phyloP scores from a whole-genome alignment of 805 yeast genomes.

The Kazachstania africana region DNA sequence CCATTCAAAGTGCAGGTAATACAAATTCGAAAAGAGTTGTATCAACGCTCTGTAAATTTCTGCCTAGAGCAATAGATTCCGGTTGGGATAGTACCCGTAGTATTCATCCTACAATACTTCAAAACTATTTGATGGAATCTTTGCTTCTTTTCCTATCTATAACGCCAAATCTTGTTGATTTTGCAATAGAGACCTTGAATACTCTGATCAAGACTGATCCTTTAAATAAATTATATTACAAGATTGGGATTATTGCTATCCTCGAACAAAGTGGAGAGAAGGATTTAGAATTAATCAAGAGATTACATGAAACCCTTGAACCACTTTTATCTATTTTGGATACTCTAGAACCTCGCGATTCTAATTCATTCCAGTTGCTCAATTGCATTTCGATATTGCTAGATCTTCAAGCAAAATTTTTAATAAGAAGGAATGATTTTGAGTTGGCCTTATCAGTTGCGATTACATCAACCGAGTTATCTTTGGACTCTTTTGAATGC shows the following conservation, averaged over 20 bases:
- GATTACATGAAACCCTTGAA: constrained; percentile 11
- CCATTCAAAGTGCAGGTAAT: constrained; percentile 21
- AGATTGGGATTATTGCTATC: constrained; percentile 16
- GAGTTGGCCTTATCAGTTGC: constrained; percentile 18
- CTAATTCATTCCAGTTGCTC: constrained; percentile 12
- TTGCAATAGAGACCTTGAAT: constrained; percentile 11
- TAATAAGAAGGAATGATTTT: constrained; percentile 16
- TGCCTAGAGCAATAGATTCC: constrained; percentile 36
- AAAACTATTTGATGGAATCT: constrained; percentile 46
- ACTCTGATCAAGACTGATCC: constrained; percentile 9
- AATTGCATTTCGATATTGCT: constrained; percentile 19
- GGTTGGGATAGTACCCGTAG: constrained; percentile 31
- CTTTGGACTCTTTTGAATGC: constrained; percentile 22
- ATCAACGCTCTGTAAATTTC: constrained; percentile 29
- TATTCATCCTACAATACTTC: constrained; percentile 26
- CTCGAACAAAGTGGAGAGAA: constrained; percentile 12
- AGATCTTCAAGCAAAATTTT: constrained; percentile 18
- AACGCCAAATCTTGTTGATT: constrained; percentile 12
- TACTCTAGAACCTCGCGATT: constrained; percentile 10
- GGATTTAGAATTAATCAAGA: constrained; percentile 15
- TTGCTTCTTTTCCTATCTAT: constrained; percentile 22
- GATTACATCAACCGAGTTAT: constrained; percentile 15
- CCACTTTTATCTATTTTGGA: constrained; percentile 12
- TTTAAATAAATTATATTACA: constrained; percentile 15
- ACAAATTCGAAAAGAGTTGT: constrained; percentile 25